These are phyloP conservation scores for Colletotrichum kahawae DNA, from an alignment of 2,329 filamentous ascomycete species.

Conservation along the genomic window DNA sequence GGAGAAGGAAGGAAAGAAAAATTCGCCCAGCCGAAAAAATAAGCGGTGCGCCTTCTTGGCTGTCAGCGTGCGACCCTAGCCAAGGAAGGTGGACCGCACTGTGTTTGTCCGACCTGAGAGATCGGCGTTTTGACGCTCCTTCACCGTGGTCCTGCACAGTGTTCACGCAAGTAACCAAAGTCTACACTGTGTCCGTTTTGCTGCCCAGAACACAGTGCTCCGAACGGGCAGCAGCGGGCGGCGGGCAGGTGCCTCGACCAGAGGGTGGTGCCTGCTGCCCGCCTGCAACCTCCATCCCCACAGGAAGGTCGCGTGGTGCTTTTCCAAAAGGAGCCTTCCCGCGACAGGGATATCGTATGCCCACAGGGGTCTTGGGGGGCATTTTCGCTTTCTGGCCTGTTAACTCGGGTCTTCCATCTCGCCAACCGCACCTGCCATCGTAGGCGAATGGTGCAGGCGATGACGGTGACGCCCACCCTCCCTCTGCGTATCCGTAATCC, in stretches of 20 bases:
- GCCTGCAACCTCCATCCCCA: not conserved
- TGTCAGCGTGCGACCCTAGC: not conserved
- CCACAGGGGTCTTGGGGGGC: not conserved
- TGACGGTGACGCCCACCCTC: not conserved
- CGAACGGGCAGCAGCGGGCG: not conserved
- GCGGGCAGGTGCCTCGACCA: not conserved
- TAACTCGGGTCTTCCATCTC: not conserved
- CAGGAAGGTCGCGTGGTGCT: slow-evolving; percentile 11
- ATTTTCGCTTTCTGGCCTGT: slow-evolving; percentile 10
- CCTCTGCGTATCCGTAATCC: not conserved
- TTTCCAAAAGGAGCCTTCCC: not conserved
- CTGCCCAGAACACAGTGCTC: not conserved
- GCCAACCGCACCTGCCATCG: not conserved
- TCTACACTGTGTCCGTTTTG: not conserved
- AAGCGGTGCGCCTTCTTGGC: slow-evolving; percentile 17
- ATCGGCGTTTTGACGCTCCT: not conserved
- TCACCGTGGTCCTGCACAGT: not conserved
- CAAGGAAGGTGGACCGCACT: not conserved
- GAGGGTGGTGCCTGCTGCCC: not conserved
- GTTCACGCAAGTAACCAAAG: not conserved
- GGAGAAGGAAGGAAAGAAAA: not conserved
- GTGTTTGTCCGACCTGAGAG: not conserved
- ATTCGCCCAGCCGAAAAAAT: not conserved
- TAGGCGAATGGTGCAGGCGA: not conserved
- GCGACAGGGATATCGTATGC: not conserved